These are phyloP conservation scores for Kuraishia capsulata DNA, from an alignment of 805 yeast genomes.

Conservation along the genomic window DNA sequence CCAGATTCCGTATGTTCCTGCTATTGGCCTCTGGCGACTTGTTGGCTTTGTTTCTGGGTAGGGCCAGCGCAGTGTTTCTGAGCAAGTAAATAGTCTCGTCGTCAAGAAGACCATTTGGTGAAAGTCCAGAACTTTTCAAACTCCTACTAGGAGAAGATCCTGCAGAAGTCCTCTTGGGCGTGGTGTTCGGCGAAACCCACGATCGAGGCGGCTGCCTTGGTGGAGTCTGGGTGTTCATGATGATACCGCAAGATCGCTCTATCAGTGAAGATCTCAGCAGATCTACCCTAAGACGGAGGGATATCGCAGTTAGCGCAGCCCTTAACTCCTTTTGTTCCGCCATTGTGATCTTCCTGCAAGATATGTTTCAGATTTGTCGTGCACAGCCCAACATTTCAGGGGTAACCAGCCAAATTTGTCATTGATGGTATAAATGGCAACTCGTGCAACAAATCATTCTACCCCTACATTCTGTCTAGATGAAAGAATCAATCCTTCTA, in stretches of 20 bases:
- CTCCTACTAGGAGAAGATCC: not conserved
- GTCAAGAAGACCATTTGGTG: conserved; percentile 1
- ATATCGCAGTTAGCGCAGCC: too few species aligned
- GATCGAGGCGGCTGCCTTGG: not conserved
- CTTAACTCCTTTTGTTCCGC: not conserved
- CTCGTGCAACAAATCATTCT: too few species aligned
- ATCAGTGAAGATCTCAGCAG: too few species aligned
- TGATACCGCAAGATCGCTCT: too few species aligned
- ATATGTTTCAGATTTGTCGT: conserved; percentile 1
- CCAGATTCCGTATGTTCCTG: not conserved
- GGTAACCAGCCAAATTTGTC: not conserved
- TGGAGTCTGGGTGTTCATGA: not conserved
- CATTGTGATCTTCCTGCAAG: not conserved
- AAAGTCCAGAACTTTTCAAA: not conserved
- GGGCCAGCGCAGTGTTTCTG: not conserved
- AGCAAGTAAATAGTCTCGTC: conserved; percentile 1
- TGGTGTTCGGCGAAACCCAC: not conserved
- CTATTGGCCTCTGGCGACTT: not conserved
- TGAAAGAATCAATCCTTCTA: too few species aligned
- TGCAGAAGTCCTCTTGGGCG: not conserved
- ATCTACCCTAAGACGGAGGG: too few species aligned
- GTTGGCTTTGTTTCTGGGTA: not conserved
- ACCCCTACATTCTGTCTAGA: too few species aligned
- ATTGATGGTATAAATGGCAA: too few species aligned
- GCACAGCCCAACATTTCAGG: not conserved